Percentiles rank a stretch among this genome's conserved stretches.
Evolutionary conservation across 768 basidiomycete species (phyloP).

Genomic region (Termitomyces sp.): DNA sequence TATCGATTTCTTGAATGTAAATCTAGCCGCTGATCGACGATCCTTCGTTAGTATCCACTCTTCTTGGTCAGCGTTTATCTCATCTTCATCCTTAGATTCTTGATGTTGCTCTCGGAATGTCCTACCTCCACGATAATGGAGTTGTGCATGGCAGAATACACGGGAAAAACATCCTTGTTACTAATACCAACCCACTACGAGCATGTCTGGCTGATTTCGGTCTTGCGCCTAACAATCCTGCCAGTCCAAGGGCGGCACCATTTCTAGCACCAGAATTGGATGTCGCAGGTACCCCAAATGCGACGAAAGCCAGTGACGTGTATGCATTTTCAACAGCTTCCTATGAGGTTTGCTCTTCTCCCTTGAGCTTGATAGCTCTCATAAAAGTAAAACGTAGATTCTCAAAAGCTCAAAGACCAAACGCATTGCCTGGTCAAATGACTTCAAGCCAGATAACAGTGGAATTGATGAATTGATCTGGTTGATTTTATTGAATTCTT

Average conservation of each 20-base stretch:
- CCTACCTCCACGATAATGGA: neutral
- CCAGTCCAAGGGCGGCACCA: neutral
- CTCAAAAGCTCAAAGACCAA: no score
- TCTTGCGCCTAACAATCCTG: neutral
- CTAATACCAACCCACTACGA: neutral
- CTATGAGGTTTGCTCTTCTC: slow-evolving; percentile 1
- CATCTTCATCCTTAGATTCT: neutral
- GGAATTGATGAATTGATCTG: neutral
- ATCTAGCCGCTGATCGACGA: neutral
- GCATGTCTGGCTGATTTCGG: slow-evolving; percentile 3
- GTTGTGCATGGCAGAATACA: slow-evolving; percentile 1
- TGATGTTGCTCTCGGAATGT: slow-evolving; percentile 6
- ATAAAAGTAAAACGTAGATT: no score
- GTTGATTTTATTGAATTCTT: neutral
- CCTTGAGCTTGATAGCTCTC: neutral
- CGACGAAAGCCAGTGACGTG: slow-evolving; percentile 5
- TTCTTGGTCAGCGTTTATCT: neutral
- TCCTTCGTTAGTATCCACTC: neutral
- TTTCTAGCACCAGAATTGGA: neutral
- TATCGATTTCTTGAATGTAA: neutral
- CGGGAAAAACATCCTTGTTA: neutral
- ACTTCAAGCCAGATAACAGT: neutral
- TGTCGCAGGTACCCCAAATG: neutral
- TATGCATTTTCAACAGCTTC: slow-evolving; percentile 8
- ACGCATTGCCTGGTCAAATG: neutral